Conservation (phyloP, 257 asterid genomes). For the Ballota nigra region DNA sequence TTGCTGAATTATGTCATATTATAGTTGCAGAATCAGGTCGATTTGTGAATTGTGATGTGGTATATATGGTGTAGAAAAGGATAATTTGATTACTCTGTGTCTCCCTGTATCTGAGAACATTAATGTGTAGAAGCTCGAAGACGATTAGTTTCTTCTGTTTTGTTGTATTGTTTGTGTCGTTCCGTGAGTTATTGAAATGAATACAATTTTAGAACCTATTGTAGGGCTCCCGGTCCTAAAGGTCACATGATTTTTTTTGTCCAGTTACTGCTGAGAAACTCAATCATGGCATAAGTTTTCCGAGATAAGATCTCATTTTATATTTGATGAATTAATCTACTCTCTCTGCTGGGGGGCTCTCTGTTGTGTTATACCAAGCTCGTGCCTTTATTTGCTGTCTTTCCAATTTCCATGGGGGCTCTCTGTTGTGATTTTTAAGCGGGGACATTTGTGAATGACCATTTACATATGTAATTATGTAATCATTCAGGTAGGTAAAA, state of each 20-base stretch:
- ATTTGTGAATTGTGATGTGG: background rate
- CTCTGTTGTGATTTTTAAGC: background rate
- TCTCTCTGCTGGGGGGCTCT: background rate
- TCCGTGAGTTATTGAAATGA: background rate
- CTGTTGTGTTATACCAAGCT: background rate
- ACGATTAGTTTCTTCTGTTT: background rate
- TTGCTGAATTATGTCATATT: background rate
- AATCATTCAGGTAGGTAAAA: background rate
- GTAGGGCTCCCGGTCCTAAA: background rate
- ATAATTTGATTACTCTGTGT: background rate
- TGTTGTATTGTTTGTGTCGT: background rate
- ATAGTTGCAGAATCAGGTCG: background rate
- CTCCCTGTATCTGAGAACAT: background rate
- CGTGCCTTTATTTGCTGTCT: background rate
- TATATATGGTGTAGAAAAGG: background rate
- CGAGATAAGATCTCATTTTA: background rate
- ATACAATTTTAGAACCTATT: background rate
- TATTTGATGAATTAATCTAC: background rate
- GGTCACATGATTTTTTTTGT: background rate
- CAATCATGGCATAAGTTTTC: background rate
- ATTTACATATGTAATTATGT: background rate
- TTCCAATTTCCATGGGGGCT: background rate
- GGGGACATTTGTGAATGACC: background rate
- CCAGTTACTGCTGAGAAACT: background rate
- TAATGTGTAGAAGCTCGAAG: background rate